Evolutionary conservation across 352 stramenopile genomes (phyloP).

Genomic region (Pythium dissimile): DNA sequence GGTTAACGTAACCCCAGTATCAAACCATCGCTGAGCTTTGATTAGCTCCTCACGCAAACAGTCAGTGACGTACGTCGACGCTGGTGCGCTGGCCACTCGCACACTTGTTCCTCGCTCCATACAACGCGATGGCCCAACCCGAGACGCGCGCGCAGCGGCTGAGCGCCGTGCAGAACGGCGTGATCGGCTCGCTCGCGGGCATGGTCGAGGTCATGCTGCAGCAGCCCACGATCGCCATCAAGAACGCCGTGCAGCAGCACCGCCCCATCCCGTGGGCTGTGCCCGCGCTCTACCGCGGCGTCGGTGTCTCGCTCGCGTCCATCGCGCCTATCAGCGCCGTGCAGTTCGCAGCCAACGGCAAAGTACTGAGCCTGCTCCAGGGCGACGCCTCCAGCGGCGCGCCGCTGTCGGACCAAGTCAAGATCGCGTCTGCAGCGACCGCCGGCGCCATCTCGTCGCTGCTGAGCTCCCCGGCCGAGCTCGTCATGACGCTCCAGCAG

Average conservation of each 20-base stretch:
- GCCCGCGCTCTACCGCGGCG: constrained; percentile 66
- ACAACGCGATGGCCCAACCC: not conserved
- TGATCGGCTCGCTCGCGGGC: constrained; percentile 72
- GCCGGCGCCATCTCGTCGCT: constrained; percentile 58
- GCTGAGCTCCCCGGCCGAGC: constrained; percentile 67
- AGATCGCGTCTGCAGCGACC: constrained; percentile 59
- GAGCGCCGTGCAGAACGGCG: constrained; percentile 65
- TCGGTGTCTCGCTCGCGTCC: constrained; percentile 71
- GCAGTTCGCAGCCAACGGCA: constrained; percentile 78
- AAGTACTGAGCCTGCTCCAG: constrained; percentile 44
- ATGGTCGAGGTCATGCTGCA: constrained; percentile 85
- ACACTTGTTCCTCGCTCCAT: not conserved
- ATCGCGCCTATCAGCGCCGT: constrained; percentile 78
- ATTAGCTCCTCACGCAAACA: not conserved
- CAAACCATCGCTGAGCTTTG: not conserved
- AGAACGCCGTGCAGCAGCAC: constrained; percentile 82
- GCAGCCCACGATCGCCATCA: constrained; percentile 82
- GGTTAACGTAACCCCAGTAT: not conserved
- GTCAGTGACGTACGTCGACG: too few relatives aligned
- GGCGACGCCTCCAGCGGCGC: constrained; percentile 15
- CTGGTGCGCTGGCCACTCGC: too few relatives aligned
- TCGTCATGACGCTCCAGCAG: constrained; percentile 87
- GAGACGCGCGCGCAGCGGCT: constrained; percentile 52
- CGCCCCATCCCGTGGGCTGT: constrained; percentile 61
- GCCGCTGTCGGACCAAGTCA: constrained; percentile 38